These are phyloP conservation scores for Lepidium sativum DNA, from an alignment of 345 rosid genomes.

Conservation along the genomic window DNA sequence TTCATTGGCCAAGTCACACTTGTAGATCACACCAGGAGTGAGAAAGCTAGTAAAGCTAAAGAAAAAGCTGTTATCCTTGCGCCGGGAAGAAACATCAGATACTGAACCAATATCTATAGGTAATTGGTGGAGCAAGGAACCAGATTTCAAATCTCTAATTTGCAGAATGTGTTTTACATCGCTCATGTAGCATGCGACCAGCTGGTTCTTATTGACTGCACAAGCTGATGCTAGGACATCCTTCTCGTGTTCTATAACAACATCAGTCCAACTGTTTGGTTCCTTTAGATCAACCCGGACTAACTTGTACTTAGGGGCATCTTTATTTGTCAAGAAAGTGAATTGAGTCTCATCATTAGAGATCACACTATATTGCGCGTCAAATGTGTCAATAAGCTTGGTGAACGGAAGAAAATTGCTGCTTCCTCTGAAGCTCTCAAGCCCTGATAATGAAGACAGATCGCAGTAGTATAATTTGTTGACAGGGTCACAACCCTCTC, in stretches of 20 bases:
- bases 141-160: constrained; percentile 71
- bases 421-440: constrained; percentile 56
- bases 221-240: constrained; percentile 69
- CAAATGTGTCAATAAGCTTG: constrained; percentile 66
- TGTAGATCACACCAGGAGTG: constrained; percentile 74
- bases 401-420: constrained; percentile 51
- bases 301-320: constrained; percentile 80
- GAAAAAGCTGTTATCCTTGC: constrained; percentile 52
- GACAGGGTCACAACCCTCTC: constrained; percentile 67
- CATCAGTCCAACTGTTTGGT: constrained; percentile 66
- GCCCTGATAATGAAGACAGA: constrained; percentile 48
- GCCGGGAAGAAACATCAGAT: constrained; percentile 52
- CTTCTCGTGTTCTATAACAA: constrained; percentile 63
- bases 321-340: constrained; percentile 73
- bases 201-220: constrained; percentile 59
- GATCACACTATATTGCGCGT: constrained; percentile 51
- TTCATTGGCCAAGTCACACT: constrained; percentile 49
- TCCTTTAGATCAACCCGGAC: constrained; percentile 73
- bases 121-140: constrained; percentile 65
- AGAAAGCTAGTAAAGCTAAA: constrained; percentile 76
- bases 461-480: constrained; percentile 81
- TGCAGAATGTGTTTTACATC: constrained; percentile 76
- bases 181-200: constrained; percentile 75
- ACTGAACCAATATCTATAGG: constrained; percentile 80
- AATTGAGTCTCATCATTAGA: constrained; percentile 73